phyloP scores from a whole-genome alignment of 1,284 basidiomycete genomes.

The Ceratobasidium sp. region DNA sequence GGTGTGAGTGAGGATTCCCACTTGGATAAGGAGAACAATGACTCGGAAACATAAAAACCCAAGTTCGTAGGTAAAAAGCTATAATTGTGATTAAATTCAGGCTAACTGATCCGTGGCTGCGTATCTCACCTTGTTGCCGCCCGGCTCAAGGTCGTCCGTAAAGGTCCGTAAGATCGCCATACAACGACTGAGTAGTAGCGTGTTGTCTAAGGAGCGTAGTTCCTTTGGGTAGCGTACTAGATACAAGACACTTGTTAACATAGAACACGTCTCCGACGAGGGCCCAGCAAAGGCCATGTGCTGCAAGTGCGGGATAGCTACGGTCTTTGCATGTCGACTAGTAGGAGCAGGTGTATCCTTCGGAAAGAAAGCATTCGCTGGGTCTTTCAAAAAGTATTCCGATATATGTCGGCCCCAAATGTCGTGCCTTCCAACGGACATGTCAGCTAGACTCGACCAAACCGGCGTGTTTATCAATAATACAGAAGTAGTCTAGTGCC shows the following conservation, averaged over 20 bases:
- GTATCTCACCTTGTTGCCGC: background rate
- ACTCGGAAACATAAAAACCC: slow-evolving; percentile 9
- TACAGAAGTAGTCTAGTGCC: no score
- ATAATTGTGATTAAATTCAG: background rate
- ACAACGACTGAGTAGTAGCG: background rate
- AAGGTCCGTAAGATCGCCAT: background rate
- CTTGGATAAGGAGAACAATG: background rate
- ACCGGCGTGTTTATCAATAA: no score
- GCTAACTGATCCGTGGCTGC: background rate
- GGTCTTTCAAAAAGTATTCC: background rate
- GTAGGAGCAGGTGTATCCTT: background rate
- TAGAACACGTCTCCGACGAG: background rate
- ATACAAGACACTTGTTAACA: background rate
- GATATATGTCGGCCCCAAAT: background rate
- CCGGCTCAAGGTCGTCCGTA: background rate
- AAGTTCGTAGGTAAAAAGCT: slow-evolving; percentile 7
- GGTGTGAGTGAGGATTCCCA: background rate
- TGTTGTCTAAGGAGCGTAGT: background rate
- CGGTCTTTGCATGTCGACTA: background rate
- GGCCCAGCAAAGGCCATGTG: background rate
- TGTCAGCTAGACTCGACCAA: no score
- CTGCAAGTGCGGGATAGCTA: background rate
- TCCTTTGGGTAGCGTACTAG: background rate
- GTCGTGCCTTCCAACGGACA: background rate
- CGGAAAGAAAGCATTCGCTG: slow-evolving; percentile 10